Conservation (phyloP, 208 protist species). For the Tritrichomonas foetus region DNA sequence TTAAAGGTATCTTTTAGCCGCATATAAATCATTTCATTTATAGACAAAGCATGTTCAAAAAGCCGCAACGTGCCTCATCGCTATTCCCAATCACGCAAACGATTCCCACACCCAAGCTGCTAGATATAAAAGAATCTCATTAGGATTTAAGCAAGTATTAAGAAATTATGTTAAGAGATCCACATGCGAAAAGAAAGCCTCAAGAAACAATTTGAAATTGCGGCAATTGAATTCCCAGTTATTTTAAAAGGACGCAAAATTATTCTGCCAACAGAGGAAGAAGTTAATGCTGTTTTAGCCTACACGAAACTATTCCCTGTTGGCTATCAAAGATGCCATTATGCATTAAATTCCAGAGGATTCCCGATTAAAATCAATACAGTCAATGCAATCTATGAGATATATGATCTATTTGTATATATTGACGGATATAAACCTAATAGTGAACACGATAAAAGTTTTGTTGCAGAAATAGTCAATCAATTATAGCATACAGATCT, state of each 20-base stretch:
- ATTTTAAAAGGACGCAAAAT: neutral
- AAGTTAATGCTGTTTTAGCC: neutral
- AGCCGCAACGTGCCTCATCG: no score
- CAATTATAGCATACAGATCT: neutral
- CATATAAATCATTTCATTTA: no score
- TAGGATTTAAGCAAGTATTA: no score
- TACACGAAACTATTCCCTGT: neutral
- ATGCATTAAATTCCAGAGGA: neutral
- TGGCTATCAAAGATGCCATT: neutral
- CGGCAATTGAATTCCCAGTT: neutral
- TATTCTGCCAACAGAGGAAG: neutral
- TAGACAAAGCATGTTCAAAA: no score
- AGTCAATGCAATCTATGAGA: neutral
- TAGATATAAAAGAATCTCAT: no score
- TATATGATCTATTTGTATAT: neutral
- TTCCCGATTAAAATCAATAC: neutral
- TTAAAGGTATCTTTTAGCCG: no score
- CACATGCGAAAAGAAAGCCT: no score
- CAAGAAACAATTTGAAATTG: neutral
- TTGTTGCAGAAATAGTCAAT: neutral
- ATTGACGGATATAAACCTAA: neutral
- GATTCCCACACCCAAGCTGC: no score
- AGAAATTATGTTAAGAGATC: no score
- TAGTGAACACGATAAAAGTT: neutral
- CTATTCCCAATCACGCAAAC: no score